Conservation (phyloP, 169 alveolate genomes). For the Cryptosporidium sp. region DNA sequence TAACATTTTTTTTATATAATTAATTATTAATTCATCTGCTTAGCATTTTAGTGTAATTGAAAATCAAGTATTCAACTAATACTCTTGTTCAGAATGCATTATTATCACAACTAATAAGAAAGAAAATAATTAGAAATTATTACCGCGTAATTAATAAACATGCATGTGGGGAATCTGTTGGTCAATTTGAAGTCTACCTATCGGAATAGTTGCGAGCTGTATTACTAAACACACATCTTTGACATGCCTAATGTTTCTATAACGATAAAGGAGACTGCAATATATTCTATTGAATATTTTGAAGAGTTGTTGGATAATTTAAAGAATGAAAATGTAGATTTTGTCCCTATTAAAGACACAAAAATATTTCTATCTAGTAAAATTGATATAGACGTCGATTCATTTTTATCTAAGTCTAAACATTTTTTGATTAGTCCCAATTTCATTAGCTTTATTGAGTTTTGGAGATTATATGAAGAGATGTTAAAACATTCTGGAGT, state of each 20-base stretch:
- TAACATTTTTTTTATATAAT: neutral
- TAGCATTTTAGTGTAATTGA: neutral
- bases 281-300: conserved; percentile 36
- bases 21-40: neutral
- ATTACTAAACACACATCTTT: neutral
- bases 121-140: conserved; percentile 7
- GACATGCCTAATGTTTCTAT: conserved; percentile 58
- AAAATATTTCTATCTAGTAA: neutral
- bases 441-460: conserved; percentile 21
- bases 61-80: neutral
- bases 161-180: conserved; percentile 58
- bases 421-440: neutral
- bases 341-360: conserved; percentile 8
- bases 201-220: neutral
- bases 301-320: neutral
- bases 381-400: neutral
- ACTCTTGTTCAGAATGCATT: neutral
- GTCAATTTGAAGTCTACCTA: neutral
- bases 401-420: neutral
- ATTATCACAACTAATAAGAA: neutral
- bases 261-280: conserved; percentile 25
- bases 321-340: conserved; percentile 20
- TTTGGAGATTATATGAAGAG: conserved; percentile 59
- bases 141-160: conserved; percentile 37
- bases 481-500: neutral